Conservation (phyloP, 805 yeast genomes). For the Lipomyces oligophaga region DNA sequence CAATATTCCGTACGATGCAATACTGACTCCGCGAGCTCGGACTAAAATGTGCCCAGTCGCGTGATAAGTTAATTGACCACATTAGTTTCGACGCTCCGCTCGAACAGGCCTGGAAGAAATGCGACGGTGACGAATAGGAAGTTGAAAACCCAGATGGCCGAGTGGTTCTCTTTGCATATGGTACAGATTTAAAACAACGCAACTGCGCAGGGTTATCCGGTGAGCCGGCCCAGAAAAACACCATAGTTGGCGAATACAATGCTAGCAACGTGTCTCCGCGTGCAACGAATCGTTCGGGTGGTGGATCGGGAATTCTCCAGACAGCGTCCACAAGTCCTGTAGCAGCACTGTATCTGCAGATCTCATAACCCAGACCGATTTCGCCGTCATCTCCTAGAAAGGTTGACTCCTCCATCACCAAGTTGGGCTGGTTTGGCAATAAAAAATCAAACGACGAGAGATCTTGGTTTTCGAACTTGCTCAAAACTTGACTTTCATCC, state of each 20-base stretch:
- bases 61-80: slow-evolving; percentile 16
- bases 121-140: too few relatives aligned
- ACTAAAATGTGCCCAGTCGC: slow-evolving; percentile 5
- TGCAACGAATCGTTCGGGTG: slow-evolving; percentile 14
- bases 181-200: slow-evolving; percentile 7
- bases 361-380: slow-evolving; percentile 4
- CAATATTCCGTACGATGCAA: slow-evolving; percentile 16
- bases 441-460: slow-evolving; percentile 4
- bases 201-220: slow-evolving; percentile 18
- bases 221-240: slow-evolving; percentile 14
- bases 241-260: slow-evolving; percentile 19
- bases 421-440: slow-evolving; percentile 14
- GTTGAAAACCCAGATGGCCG: too few relatives aligned
- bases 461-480: slow-evolving; percentile 10
- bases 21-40: slow-evolving; percentile 10
- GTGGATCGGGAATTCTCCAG: slow-evolving; percentile 8
- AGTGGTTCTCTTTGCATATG: too few relatives aligned
- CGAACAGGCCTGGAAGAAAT: too few relatives aligned
- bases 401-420: slow-evolving; percentile 7
- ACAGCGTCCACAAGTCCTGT: slow-evolving; percentile 5
- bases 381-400: too few relatives aligned
- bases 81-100: too few relatives aligned
- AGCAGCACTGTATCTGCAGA: slow-evolving; percentile 1
- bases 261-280: slow-evolving; percentile 11
- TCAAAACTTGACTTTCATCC: neutral